Evolutionary conservation across 1,139 yeast genomes (phyloP).

Genomic region (Scheffersomyces quercinus): DNA sequence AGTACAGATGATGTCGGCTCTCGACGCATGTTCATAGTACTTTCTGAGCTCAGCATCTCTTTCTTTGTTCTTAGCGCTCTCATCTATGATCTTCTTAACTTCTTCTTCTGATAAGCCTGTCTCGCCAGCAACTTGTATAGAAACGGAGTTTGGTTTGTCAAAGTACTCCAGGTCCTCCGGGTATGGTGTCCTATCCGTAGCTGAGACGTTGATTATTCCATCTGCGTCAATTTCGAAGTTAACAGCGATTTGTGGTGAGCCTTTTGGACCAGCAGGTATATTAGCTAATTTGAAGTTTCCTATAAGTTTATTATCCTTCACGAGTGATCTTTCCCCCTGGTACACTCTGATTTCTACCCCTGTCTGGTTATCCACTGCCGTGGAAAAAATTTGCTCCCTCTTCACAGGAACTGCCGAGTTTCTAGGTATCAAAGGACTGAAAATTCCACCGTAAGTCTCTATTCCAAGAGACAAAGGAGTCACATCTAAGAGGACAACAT

Average conservation of each 20-base stretch:
- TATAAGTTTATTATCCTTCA: constrained; percentile 68
- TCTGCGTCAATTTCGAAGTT: constrained; percentile 79
- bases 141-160: constrained; percentile 40
- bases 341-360: constrained; percentile 76
- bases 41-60: constrained; percentile 44
- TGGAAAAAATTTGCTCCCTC: constrained; percentile 70
- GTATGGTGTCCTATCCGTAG: constrained; percentile 62
- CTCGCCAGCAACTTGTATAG: constrained; percentile 71
- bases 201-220: constrained; percentile 76
- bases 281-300: constrained; percentile 70
- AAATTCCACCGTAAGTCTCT: constrained; percentile 80
- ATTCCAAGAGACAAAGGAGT: constrained; percentile 79
- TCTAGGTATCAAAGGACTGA: constrained; percentile 73
- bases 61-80: constrained; percentile 43
- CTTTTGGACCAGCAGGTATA: constrained; percentile 74
- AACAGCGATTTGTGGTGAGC: constrained; percentile 74
- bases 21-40: constrained; percentile 47
- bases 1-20: constrained; percentile 57
- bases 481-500: constrained; percentile 74
- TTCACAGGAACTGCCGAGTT: constrained; percentile 77
- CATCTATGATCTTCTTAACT: constrained; percentile 55
- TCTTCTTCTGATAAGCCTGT: constrained; percentile 69
- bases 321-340: constrained; percentile 78
- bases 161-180: constrained; percentile 30
- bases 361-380: constrained; percentile 85